phyloP scores from a whole-genome alignment of 208 protist genomes.

The Novymonas esmeraldas region DNA sequence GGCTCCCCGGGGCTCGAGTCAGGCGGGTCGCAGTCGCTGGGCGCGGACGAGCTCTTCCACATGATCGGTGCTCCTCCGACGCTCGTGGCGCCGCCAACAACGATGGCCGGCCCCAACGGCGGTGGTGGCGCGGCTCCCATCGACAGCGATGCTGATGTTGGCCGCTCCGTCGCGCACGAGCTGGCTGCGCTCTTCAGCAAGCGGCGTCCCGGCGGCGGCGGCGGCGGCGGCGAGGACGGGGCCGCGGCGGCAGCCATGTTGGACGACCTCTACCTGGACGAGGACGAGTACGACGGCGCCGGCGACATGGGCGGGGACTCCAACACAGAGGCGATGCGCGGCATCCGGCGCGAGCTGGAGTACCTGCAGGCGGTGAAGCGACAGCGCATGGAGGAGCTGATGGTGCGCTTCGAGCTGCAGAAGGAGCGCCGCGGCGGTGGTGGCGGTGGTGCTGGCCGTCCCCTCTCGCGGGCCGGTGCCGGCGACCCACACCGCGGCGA shows the following conservation, averaged over 20 bases:
- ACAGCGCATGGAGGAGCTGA: conserved; percentile 61
- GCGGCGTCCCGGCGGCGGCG: neutral
- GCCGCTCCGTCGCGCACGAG: conserved; percentile 13
- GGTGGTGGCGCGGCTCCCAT: neutral
- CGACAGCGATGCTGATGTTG: neutral
- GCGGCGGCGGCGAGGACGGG: conserved; percentile 7
- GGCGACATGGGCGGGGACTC: conserved; percentile 15
- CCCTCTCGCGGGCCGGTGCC: neutral
- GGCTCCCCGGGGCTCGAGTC: neutral
- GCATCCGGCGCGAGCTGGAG: conserved; percentile 46
- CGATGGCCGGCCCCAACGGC: neutral
- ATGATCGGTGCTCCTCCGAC: conserved; percentile 3
- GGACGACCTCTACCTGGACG: conserved; percentile 34
- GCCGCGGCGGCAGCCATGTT: conserved; percentile 10
- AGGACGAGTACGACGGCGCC: neutral
- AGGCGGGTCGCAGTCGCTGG: neutral
- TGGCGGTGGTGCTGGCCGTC: neutral
- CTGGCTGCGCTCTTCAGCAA: conserved; percentile 35
- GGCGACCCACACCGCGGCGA: neutral
- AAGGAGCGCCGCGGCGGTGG: conserved; percentile 14
- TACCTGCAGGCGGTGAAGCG: conserved; percentile 48
- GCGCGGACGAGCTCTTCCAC: conserved; percentile 20
- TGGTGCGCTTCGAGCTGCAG: conserved; percentile 41
- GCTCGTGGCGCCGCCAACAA: neutral
- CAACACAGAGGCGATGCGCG: conserved; percentile 37